Evolutionary conservation across 202 grass and related monocot species (phyloP).

Genomic region (Eragrostis tef): DNA sequence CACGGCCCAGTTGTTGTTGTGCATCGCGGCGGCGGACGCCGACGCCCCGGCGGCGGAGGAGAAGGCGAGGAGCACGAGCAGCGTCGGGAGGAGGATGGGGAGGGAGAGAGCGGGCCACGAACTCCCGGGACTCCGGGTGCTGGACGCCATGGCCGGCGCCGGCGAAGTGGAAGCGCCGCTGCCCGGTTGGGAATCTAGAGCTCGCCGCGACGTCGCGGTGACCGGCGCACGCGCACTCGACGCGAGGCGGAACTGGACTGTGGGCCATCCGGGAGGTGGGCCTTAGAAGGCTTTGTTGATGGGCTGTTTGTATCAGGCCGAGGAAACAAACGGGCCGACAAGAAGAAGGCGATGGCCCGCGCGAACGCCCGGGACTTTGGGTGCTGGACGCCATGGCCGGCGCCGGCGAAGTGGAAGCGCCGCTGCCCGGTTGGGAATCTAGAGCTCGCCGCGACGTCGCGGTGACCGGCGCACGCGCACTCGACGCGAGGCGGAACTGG

Average conservation of each 20-base stretch:
- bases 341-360: no score
- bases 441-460: not conserved
- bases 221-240: not conserved
- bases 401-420: not conserved
- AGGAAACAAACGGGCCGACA: not conserved
- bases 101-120: not conserved
- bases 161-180: not conserved
- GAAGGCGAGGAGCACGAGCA: slow-evolving; percentile 26
- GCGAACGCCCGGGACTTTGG: not conserved
- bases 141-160: slow-evolving; percentile 47
- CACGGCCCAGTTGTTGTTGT: slow-evolving; percentile 98
- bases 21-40: slow-evolving; percentile 55
- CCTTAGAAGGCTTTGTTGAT: not conserved
- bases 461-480: not conserved
- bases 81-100: not conserved
- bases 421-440: slow-evolving; percentile 3
- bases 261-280: not conserved
- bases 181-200: slow-evolving; percentile 3
- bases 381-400: slow-evolving; percentile 43
- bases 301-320: not conserved
- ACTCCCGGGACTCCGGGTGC: not conserved
- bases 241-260: not conserved
- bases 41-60: not conserved
- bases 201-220: not conserved
- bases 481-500: not conserved